Percentiles rank a stretch among this genome's conserved stretches.
Evolutionary conservation across 2,329 filamentous ascomycete genomes (phyloP).

Genomic region (Calycina herbarum): DNA sequence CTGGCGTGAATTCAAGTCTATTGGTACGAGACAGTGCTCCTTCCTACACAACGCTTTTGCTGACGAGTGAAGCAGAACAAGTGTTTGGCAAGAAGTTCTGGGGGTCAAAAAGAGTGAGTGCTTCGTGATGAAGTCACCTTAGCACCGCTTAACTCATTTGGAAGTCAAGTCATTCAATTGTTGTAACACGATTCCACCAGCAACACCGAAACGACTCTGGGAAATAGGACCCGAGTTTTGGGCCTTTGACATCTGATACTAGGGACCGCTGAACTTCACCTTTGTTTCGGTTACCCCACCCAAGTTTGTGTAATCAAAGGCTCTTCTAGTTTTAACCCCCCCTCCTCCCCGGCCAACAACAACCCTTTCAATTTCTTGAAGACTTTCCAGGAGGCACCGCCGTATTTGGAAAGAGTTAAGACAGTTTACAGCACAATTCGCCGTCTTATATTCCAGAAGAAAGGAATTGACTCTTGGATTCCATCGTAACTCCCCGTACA

Average conservation of each 20-base stretch:
- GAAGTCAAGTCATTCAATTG: no score
- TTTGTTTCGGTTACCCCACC: background rate
- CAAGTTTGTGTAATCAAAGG: background rate
- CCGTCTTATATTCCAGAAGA: background rate
- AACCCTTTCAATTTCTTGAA: background rate
- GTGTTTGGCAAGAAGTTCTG: background rate
- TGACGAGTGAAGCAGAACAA: background rate
- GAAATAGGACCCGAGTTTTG: background rate
- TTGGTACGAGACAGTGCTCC: background rate
- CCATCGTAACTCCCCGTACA: background rate
- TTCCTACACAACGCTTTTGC: background rate
- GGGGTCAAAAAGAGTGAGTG: conserved; percentile 1
- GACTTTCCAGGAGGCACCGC: background rate
- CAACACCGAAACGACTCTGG: background rate
- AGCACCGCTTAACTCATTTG: background rate
- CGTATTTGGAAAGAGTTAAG: background rate
- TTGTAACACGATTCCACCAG: no score
- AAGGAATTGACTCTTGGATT: background rate
- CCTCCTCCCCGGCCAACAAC: background rate
- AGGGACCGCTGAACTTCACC: background rate
- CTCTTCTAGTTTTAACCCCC: background rate
- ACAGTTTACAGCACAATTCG: background rate
- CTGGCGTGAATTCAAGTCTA: background rate
- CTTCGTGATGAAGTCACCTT: background rate
- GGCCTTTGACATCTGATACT: no score